Evolutionary conservation across 352 stramenopile species (phyloP).

Genomic region (Hyaloperonospora arabidopsidis): DNA sequence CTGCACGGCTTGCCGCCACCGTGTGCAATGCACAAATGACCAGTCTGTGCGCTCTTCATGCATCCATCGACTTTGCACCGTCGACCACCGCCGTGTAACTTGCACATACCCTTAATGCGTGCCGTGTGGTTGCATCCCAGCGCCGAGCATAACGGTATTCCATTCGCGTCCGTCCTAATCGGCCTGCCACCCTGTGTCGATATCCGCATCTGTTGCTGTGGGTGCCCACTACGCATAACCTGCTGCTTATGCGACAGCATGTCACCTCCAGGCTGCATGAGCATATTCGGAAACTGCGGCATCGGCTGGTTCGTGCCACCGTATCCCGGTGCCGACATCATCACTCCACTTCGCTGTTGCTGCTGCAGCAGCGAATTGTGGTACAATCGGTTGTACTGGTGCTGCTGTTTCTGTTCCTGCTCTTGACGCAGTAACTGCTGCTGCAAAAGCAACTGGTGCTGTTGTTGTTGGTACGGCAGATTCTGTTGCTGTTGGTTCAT

Average conservation of each 20-base stretch:
- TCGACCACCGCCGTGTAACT: conserved; percentile 67
- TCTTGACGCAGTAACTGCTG: conserved; percentile 54
- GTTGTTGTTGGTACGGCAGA: conserved; percentile 33
- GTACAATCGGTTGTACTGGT: conserved; percentile 54
- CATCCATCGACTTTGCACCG: conserved; percentile 83
- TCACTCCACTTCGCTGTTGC: conserved; percentile 35
- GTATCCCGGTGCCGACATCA: conserved; percentile 32
- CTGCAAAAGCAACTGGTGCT: conserved; percentile 36
- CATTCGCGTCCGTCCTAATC: conserved; percentile 40
- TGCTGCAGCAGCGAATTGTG: conserved; percentile 42
- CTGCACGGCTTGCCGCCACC: conserved; percentile 80
- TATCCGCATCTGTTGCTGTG: conserved; percentile 34
- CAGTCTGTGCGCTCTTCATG: conserved; percentile 83
- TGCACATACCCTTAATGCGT: conserved; percentile 82
- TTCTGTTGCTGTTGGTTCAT: conserved; percentile 34
- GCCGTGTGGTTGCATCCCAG: conserved; percentile 73
- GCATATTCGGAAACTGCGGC: conserved; percentile 47
- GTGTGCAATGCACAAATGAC: conserved; percentile 79
- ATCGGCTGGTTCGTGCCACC: conserved; percentile 27
- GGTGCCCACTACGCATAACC: conserved; percentile 22
- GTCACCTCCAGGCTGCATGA: conserved; percentile 48
- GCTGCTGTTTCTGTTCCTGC: conserved; percentile 44
- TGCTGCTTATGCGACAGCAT: conserved; percentile 41
- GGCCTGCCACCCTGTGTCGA: conserved; percentile 50
- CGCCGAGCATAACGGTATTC: conserved; percentile 63